Evolutionary conservation across 495 filamentous ascomycete species (phyloP).

Genomic region (Delitschia confertaspora): DNA sequence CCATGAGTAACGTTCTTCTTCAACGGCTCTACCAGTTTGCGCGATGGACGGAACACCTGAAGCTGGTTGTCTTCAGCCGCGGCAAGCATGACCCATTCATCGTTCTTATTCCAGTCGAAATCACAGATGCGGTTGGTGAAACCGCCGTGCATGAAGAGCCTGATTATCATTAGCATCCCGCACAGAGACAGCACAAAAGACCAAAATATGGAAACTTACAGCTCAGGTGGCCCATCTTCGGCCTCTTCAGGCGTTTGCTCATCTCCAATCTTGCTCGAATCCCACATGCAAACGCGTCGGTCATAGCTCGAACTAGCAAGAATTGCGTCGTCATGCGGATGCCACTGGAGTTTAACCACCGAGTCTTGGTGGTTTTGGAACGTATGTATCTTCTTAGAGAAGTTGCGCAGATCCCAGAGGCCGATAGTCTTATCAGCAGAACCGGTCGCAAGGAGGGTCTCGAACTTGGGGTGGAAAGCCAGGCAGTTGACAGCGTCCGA

Average conservation of each 20-base stretch:
- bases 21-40: constrained; percentile 35
- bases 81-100: constrained; percentile 89
- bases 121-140: constrained; percentile 94
- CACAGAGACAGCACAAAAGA: neutral
- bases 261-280: constrained; percentile 78
- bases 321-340: constrained; percentile 78
- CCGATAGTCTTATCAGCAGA: constrained; percentile 92
- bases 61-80: constrained; percentile 96
- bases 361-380: constrained; percentile 77
- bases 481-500: constrained; percentile 88
- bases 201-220: constrained; percentile 54
- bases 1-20: constrained; percentile 19
- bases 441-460: constrained; percentile 80
- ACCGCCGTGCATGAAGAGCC: constrained; percentile 90
- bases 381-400: constrained; percentile 75
- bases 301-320: constrained; percentile 88
- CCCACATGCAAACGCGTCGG: constrained; percentile 92
- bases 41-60: constrained; percentile 93
- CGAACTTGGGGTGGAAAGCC: constrained; percentile 81
- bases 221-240: constrained; percentile 93
- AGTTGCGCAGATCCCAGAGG: constrained; percentile 87
- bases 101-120: constrained; percentile 94
- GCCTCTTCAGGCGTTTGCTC: constrained; percentile 91
- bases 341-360: constrained; percentile 88
- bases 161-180: constrained; percentile 8